These are phyloP conservation scores for Fusarium musae DNA, from an alignment of 2,329 filamentous ascomycete genomes.

Conservation along the genomic window DNA sequence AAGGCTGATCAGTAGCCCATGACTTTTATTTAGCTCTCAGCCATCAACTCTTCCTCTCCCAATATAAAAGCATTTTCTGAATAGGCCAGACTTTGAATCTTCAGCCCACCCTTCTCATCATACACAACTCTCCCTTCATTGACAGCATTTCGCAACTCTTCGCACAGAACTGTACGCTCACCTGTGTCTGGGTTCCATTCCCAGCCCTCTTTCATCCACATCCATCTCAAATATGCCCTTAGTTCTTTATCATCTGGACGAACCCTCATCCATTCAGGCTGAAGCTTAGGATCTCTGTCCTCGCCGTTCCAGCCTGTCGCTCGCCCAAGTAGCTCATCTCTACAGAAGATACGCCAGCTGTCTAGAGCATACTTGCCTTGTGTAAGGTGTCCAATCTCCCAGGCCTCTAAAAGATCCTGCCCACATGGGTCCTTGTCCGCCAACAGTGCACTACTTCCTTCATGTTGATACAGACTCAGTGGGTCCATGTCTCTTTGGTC, in stretches of 20 bases:
- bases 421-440: conserved; percentile 3
- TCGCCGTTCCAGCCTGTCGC: conserved; percentile 74
- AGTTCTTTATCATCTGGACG: conserved; percentile 87
- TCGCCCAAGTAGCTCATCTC: conserved; percentile 77
- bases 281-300: conserved; percentile 65
- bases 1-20: background rate
- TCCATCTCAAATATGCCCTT: conserved; percentile 87
- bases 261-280: conserved; percentile 92
- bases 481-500: conserved; percentile 49
- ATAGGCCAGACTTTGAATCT: conserved; percentile 7
- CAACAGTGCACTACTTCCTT: background rate
- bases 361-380: conserved; percentile 86
- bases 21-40: background rate
- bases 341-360: conserved; percentile 93
- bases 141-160: conserved; percentile 66
- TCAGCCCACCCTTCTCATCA: conserved; percentile 60
- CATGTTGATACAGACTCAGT: background rate
- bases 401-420: conserved; percentile 58
- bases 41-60: background rate
- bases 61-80: background rate
- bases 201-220: conserved; percentile 90
- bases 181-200: conserved; percentile 82
- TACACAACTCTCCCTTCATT: conserved; percentile 67
- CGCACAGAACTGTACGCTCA: conserved; percentile 63
- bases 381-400: conserved; percentile 89